These are phyloP conservation scores for Trametes meyenii DNA, from an alignment of 768 basidiomycete genomes.

Conservation along the genomic window DNA sequence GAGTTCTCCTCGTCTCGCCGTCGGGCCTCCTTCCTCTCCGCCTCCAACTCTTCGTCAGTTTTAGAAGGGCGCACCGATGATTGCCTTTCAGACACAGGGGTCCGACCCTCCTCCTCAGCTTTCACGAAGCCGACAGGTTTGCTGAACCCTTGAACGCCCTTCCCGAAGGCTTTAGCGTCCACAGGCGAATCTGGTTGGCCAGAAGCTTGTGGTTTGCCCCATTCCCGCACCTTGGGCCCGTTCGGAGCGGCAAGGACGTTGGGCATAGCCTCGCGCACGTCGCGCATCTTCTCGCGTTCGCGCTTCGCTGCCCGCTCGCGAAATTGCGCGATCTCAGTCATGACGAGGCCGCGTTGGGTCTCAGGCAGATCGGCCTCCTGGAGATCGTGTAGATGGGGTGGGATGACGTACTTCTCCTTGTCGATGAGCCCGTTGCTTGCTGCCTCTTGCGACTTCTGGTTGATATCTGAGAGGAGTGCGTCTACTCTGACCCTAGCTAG, in stretches of 20 bases:
- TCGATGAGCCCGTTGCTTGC: constrained; percentile 75
- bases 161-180: constrained; percentile 54
- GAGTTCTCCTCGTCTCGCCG: constrained; percentile 81
- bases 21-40: constrained; percentile 74
- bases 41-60: constrained; percentile 89
- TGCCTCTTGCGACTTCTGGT: constrained; percentile 70
- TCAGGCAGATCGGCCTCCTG: constrained; percentile 97
- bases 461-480: constrained; percentile 70
- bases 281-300: constrained; percentile 86
- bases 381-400: constrained; percentile 95
- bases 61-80: constrained; percentile 33
- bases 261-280: constrained; percentile 58
- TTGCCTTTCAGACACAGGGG: constrained; percentile 35
- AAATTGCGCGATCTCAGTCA: constrained; percentile 96
- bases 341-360: constrained; percentile 87
- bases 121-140: constrained; percentile 86
- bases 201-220: constrained; percentile 64
- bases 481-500: constrained; percentile 68
- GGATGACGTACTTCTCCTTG: constrained; percentile 88
- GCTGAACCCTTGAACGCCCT: constrained; percentile 74
- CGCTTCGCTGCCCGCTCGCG: constrained; percentile 91
- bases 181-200: constrained; percentile 31
- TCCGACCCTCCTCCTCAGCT: constrained; percentile 49
- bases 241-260: constrained; percentile 51
- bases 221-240: constrained; percentile 77